Base-by-base conservation (phyloP, 2,329 filamentous ascomycete genomes). In the Parasarocladium wereldwijsianum region DNA sequence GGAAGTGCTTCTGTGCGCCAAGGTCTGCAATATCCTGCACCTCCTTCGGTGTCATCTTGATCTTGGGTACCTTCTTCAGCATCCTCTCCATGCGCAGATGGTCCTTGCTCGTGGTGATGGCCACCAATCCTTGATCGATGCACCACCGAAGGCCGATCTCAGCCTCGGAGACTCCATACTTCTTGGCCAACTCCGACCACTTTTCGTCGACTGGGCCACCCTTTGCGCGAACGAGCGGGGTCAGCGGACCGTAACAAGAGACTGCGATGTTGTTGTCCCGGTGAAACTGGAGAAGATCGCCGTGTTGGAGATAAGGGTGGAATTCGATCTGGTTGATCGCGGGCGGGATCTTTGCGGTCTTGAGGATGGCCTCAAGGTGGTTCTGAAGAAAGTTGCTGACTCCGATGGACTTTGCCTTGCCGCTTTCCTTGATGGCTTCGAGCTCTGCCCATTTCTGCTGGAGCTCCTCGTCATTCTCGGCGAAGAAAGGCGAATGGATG, bases 251-350 rank as follows among this genome's bases (percentile, higher is more conserved):
- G 47, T 73, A 77, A 7, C 64, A 64, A 5, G 62, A 53, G 3
- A 66, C 48, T 4, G 66, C 63, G 37, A 81, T 78, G 32, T 57
- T 50, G 42, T 76, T 55, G 43, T 64, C 50, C 40, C 60, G 60
- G 48, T 65, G 66, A 51, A 67, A 80, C 11, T 57, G 51, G 18
- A 79, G 32, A 9, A 80, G 56, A 12, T 62, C 57, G 5, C 59
- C 60, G 46, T 78, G 76, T 51, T 79, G 76, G 30, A 80, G 59
- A 47, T 83, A 82, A 0, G 81, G 79, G 52, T 90, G 78, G 44
- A 70, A 75, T 57, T 87, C 81, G 45, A 87, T 79, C 61, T 90
- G 81, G 57, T 87, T 86, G 37, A 80, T 66, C 6, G 69, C 73
- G 1, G 82, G 82, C 3, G 58, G 47, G 36, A 78, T 49, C 40